Percentiles rank a stretch among this genome's conserved stretches.
Evolutionary conservation across 192 early-diverging fungal genomes (phyloP).

Genomic region (Chytriomyces sp.): DNA sequence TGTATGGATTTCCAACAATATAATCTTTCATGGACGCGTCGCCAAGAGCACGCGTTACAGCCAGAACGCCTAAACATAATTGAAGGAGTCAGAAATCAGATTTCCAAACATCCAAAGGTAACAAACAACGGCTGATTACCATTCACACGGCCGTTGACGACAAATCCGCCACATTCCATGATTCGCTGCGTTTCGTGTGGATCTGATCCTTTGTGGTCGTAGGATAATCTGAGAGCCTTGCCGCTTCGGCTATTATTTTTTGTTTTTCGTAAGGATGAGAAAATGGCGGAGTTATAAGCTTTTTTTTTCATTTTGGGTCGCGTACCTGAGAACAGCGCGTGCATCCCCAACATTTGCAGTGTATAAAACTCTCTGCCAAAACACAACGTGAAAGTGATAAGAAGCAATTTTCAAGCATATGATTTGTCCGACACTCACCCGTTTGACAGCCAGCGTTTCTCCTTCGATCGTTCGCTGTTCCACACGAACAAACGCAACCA

Average conservation of each 20-base stretch:
- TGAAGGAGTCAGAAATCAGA: not conserved
- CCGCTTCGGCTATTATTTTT: constrained; percentile 68
- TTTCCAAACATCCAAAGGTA: not conserved
- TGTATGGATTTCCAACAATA: constrained; percentile 94
- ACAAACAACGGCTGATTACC: constrained; percentile 51
- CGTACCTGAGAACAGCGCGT: constrained; percentile 85
- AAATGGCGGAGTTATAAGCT: constrained; percentile 15
- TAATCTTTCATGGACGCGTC: constrained; percentile 97
- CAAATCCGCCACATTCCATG: constrained; percentile 90
- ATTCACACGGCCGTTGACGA: constrained; percentile 98
- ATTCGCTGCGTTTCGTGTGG: constrained; percentile 86
- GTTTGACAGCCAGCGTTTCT: constrained; percentile 1
- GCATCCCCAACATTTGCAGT: constrained; percentile 98
- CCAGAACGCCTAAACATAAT: constrained; percentile 74
- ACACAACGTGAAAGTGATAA: not conserved
- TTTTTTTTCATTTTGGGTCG: not conserved
- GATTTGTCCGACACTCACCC: constrained; percentile 2
- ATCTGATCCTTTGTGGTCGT: constrained; percentile 98
- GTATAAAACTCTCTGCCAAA: constrained; percentile 76
- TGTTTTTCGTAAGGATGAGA: not conserved
- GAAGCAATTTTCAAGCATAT: not conserved
- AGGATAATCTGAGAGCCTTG: constrained; percentile 84
- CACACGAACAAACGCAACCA: constrained; percentile 75
- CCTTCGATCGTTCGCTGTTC: constrained; percentile 43
- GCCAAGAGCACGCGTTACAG: constrained; percentile 94